Evolutionary conservation across 2,329 filamentous ascomycete genomes (phyloP).

Genomic region (Colletotrichum orchidophilum): DNA sequence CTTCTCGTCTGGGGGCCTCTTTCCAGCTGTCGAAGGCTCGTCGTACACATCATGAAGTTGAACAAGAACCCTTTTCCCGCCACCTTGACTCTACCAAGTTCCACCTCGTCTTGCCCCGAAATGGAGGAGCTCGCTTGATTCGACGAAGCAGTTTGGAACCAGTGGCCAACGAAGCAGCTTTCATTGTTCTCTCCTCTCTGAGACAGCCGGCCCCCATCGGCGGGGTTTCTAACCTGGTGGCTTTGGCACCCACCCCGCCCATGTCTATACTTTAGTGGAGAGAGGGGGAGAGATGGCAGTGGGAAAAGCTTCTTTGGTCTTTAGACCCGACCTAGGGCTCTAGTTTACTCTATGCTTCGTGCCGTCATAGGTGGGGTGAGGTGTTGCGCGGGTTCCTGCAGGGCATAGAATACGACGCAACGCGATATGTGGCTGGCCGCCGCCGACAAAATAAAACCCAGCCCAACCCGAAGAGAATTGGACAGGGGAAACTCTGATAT

Average conservation of each 20-base stretch:
- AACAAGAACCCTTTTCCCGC: too few species aligned
- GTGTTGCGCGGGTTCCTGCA: neutral
- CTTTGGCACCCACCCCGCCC: neutral
- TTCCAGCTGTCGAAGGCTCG: too few species aligned
- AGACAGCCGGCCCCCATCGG: neutral
- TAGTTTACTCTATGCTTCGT: neutral
- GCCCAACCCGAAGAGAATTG: neutral
- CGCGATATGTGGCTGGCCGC: conserved; percentile 8
- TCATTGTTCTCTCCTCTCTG: conserved; percentile 3
- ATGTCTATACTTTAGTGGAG: neutral
- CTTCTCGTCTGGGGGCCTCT: too few species aligned
- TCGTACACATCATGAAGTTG: too few species aligned
- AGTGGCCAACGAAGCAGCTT: neutral
- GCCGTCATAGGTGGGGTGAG: neutral
- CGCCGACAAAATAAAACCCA: neutral
- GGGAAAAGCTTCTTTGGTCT: neutral
- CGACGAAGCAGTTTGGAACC: neutral
- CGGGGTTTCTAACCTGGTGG: neutral
- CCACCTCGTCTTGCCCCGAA: too few species aligned
- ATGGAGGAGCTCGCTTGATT: neutral
- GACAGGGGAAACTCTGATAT: neutral
- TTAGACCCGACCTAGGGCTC: neutral
- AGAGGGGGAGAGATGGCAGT: neutral
- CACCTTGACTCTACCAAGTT: too few species aligned
- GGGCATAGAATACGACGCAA: neutral